These are phyloP conservation scores for Epichloe sp. DNA, from an alignment of 2,329 filamentous ascomycete species.

Conservation along the genomic window DNA sequence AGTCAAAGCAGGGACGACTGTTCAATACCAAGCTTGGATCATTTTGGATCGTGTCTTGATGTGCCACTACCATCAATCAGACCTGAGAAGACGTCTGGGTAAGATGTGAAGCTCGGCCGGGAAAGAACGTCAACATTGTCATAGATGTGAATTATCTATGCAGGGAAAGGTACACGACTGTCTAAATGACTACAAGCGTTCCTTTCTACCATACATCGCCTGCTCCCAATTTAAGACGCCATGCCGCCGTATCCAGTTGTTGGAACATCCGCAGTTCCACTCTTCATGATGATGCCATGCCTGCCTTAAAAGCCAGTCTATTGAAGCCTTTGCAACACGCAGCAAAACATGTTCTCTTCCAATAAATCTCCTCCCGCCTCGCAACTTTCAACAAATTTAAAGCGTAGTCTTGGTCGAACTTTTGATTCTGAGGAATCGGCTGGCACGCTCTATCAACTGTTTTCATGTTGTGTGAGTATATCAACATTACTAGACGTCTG, in stretches of 20 bases:
- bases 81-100: no score
- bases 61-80: no score
- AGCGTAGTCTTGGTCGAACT: neutral
- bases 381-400: neutral
- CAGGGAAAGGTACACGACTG: no score
- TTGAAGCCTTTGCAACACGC: neutral
- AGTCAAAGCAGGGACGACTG: no score
- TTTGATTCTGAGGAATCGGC: neutral
- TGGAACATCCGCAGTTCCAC: neutral
- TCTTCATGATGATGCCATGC: neutral
- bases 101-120: no score
- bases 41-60: no score
- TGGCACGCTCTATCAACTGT: neutral
- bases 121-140: no score
- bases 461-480: neutral
- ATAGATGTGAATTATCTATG: no score
- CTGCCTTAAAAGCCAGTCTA: neutral
- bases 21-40: no score
- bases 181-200: neutral
- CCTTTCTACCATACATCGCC: neutral
- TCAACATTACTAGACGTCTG: neutral
- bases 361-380: neutral
- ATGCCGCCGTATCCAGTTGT: neutral
- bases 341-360: neutral
- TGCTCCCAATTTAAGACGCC: neutral